Base-by-base conservation (phyloP, 495 filamentous ascomycete genomes). In the Podospora australis region DNA sequence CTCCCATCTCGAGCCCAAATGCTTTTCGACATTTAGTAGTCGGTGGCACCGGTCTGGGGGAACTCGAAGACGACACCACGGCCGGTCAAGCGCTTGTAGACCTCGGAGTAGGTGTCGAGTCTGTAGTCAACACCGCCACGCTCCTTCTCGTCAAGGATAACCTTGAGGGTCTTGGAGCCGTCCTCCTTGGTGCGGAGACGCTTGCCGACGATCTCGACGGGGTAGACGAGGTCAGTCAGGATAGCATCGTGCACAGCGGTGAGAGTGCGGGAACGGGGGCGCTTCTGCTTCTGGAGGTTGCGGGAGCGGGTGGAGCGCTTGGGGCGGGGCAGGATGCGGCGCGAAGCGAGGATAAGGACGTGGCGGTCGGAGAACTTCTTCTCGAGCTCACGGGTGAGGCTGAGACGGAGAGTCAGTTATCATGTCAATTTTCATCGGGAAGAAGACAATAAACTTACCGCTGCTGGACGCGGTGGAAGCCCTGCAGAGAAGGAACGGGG, bases 281-380 rank as follows among this genome's bases (percentile, higher is more conserved):
- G 91, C 87, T 96, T 96, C 82, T 98, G 92, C 63, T 83, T 96
- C 68, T 85, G 88, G 59, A 79, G 83, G 70, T 90, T 88, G 75
- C 92, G 92, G 51, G 82, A 87, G 78, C 88, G 90, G 78, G 79
- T 84, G 70, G 86, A 90, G 64, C 92, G 92, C 81, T 95, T 96
- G 67, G 92, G 92, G 63, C 88, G 87, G 66, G 92, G 90, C 47
- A 98, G 87, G 68, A 98, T 98, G 72, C 92, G 91, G 81, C 92
- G 92, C 66, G 91, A 90, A 62, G 91, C 92, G 56, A 98, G 82
- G 83, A 98, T 88, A 68, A 98, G 82, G 71, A 98, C 92, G 76
- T 98, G 92, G 74, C 92, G 91, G 82, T 97, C 92, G 58, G 92
- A 96, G 87, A 98, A 98, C 80, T 97, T 98, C 88, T 98, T 97